phyloP scores from a whole-genome alignment of 2,329 filamentous ascomycete species.

The Ophiostoma fasciatum region DNA sequence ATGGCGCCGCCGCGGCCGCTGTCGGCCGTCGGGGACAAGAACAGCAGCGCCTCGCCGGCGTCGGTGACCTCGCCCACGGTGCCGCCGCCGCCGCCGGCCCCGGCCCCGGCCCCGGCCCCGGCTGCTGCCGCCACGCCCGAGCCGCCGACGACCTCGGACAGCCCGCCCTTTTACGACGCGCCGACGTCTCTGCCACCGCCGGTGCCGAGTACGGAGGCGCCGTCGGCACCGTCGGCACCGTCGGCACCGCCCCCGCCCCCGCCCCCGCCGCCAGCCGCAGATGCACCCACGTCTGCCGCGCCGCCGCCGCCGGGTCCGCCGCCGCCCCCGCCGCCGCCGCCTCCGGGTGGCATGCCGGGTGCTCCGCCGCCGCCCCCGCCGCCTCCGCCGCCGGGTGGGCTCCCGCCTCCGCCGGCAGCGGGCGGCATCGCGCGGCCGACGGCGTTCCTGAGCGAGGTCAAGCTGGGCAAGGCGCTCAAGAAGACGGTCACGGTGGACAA shows the following conservation, averaged over 20 bases:
- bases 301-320: conserved; percentile 9
- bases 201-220: conserved; percentile 18
- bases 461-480: conserved; percentile 61
- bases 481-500: conserved; percentile 86
- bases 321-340: conserved; percentile 24
- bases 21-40: conserved; percentile 64
- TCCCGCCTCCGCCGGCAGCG: conserved; percentile 24
- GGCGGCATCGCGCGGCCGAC: conserved; percentile 32
- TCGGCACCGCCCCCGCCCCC: conserved; percentile 13
- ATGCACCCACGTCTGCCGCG: background rate
- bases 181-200: conserved; percentile 2
- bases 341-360: conserved; percentile 16
- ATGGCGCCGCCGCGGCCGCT: conserved; percentile 88
- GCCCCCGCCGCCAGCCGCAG: conserved; percentile 14
- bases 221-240: no score
- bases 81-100: conserved; percentile 25
- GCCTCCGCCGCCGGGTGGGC: conserved; percentile 24
- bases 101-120: conserved; percentile 9
- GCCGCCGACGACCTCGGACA: conserved; percentile 17
- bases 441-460: conserved; percentile 66
- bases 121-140: conserved; percentile 19
- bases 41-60: conserved; percentile 22
- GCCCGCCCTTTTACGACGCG: conserved; percentile 16
- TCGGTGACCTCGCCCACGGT: conserved; percentile 23
- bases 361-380: conserved; percentile 24